phyloP scores from a whole-genome alignment of 495 filamentous ascomycete species.

The Lasiosphaeriaceae sp. region DNA sequence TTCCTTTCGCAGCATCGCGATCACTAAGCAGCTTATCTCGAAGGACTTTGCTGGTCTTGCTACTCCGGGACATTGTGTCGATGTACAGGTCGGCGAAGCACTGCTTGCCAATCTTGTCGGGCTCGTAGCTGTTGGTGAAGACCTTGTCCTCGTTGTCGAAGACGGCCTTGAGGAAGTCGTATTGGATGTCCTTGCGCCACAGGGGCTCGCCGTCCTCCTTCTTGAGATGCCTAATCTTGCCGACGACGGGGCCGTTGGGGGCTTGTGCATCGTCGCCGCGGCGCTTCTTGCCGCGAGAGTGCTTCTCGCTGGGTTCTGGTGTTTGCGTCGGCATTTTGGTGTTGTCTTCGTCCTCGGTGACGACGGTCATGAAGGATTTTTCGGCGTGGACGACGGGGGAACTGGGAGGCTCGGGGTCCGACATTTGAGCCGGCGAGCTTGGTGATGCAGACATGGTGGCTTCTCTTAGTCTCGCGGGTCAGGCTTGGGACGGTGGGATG shows the following conservation, averaged over 20 bases:
- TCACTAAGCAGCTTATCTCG: slow-evolving; percentile 95
- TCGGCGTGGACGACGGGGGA: slow-evolving; percentile 28
- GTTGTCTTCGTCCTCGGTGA: slow-evolving; percentile 31
- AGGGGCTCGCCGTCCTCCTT: slow-evolving; percentile 96
- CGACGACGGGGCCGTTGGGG: slow-evolving; percentile 50
- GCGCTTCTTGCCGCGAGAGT: slow-evolving; percentile 31
- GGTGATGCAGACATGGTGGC: slow-evolving; percentile 31
- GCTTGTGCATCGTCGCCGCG: slow-evolving; percentile 31
- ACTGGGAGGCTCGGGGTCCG: slow-evolving; percentile 27
- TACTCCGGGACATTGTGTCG: slow-evolving; percentile 96
- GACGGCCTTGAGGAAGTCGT: slow-evolving; percentile 85
- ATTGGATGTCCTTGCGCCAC: slow-evolving; percentile 97
- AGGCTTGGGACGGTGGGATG: background rate
- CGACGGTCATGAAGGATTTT: slow-evolving; percentile 32
- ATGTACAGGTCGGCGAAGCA: slow-evolving; percentile 97
- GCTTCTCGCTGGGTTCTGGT: slow-evolving; percentile 29
- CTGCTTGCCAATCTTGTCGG: slow-evolving; percentile 63
- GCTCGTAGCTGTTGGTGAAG: slow-evolving; percentile 81
- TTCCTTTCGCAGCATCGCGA: slow-evolving; percentile 84
- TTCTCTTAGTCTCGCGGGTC: too few relatives aligned
- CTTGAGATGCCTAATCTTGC: slow-evolving; percentile 93
- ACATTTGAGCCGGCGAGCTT: slow-evolving; percentile 25
- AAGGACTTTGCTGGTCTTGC: slow-evolving; percentile 97
- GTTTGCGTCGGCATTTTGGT: slow-evolving; percentile 28
- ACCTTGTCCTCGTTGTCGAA: slow-evolving; percentile 82